Evolutionary conservation across 768 basidiomycete species (phyloP), one percentile per base, ranked within the genome.

Genomic region (Lactifluus volemus): DNA sequence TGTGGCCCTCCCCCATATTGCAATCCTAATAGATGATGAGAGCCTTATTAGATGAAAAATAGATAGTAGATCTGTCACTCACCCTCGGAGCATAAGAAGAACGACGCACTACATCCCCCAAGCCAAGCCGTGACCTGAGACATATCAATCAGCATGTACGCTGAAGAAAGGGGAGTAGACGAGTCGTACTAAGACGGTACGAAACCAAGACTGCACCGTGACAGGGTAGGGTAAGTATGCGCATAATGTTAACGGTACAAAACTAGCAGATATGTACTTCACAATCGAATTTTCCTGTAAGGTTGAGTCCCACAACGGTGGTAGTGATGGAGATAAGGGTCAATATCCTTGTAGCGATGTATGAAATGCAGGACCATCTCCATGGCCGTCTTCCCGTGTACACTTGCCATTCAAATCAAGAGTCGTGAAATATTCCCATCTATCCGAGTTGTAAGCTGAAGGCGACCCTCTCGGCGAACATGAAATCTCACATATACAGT

Each of bases 311-410:
- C 25, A 63, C 32, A 29, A 64, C 38, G 14, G 30, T 54, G 17
- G 41, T 5, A 12, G 58, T 17, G 41, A 64, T 8, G 21, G 50
- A 49, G 21, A 17, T 1, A 17, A 64, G 50, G 17, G 61, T 52
- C 8, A 63, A 41, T 1, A 49, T 1, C 50, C 63, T 50, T 14
- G 60, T 32, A 11, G 47, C 11, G 50, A 62, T 15, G 47, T 64
- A 64, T 6, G 49, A 45, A 21, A 61, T n/a, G 6, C 62, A 62
- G 7, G 63, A 64, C 63, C 63, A 64, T 41, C 63, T 50, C 60
- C 60, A 62, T 7, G 45, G 60, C 15, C 63, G 63, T 21, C 42
- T 30, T 25, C 25, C 25, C 25, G 25, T 25, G 25, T 25, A 25
- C 25, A 25, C 25, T 25, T 25, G 25, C 25, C 25, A 25, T 25